These are phyloP conservation scores for Solanum neorickii DNA, from an alignment of 257 asterid genomes.

Conservation along the genomic window DNA sequence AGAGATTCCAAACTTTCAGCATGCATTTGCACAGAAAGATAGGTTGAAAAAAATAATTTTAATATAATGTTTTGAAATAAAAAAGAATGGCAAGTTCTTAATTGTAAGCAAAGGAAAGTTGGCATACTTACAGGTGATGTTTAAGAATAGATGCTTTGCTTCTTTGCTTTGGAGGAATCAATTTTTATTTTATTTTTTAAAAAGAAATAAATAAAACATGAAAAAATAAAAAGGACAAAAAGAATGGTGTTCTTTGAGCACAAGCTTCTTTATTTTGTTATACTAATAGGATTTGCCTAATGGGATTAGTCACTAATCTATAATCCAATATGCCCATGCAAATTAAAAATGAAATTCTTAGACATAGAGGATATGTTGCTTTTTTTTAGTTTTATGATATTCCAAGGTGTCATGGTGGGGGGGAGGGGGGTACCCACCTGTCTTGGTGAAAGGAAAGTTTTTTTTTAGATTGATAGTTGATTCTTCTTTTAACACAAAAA, in stretches of 20 bases:
- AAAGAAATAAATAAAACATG: background rate
- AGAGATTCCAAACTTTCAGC: slow-evolving; percentile 54
- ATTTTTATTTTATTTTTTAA: background rate
- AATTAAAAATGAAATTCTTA: background rate
- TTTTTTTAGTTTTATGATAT: too few species aligned
- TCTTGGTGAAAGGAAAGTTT: background rate
- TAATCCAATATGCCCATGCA: background rate
- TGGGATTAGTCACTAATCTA: background rate
- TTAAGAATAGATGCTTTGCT: slow-evolving; percentile 71
- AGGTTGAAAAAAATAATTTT: slow-evolving; percentile 7
- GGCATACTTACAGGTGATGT: slow-evolving; percentile 40
- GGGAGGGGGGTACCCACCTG: background rate
- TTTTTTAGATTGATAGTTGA: background rate
- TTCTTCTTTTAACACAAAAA: background rate
- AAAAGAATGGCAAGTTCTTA: slow-evolving; percentile 26
- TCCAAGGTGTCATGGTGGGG: background rate
- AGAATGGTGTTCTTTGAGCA: background rate
- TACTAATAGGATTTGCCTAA: background rate
- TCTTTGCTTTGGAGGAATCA: slow-evolving; percentile 16
- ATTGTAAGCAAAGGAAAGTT: slow-evolving; percentile 83
- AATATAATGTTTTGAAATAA: background rate
- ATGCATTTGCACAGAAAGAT: slow-evolving; percentile 18
- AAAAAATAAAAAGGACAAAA: background rate
- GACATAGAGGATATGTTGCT: background rate
- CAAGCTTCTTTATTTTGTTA: background rate